A percentile compares a stretch with the other conserved stretches of the same genome.
Conservation (phyloP, 495 filamentous ascomycete genomes). For the Amniculicola lignicola region DNA sequence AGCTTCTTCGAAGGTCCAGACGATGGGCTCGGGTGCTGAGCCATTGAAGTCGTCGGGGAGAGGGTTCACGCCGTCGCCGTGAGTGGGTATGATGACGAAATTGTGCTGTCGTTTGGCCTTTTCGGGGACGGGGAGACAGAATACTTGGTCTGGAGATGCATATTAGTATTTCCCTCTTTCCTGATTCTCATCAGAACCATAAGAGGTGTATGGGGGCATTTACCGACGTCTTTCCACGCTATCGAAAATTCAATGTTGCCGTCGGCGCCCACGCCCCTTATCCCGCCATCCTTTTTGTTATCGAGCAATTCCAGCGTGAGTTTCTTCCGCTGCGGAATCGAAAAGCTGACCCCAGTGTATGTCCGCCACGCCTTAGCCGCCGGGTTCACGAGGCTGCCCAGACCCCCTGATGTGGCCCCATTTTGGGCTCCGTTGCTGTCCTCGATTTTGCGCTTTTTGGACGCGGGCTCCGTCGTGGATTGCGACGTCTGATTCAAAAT, state of each 20-base stretch:
- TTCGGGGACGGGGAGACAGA: conserved; percentile 79
- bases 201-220: conserved; percentile 34
- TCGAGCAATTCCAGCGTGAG: conserved; percentile 66
- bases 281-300: conserved; percentile 48
- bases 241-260: conserved; percentile 67
- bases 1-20: conserved; percentile 60
- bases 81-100: conserved; percentile 75
- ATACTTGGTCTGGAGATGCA: conserved; percentile 56
- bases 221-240: conserved; percentile 71
- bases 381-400: conserved; percentile 13
- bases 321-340: conserved; percentile 81
- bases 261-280: conserved; percentile 65
- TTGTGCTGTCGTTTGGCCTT: conserved; percentile 85
- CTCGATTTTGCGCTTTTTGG: conserved; percentile 38
- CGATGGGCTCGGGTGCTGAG: conserved; percentile 60
- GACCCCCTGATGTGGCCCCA: conserved; percentile 5
- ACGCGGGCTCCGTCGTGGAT: conserved; percentile 19
- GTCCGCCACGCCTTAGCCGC: conserved; percentile 13
- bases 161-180: neutral
- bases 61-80: conserved; percentile 56
- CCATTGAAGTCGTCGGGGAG: conserved; percentile 29
- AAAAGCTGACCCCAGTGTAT: conserved; percentile 39
- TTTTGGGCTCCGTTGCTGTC: conserved; percentile 20
- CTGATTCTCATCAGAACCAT: neutral
- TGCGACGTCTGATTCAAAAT: conserved; percentile 25